Conservation (phyloP, 768 basidiomycete genomes). For the Termitomyces sp. region DNA sequence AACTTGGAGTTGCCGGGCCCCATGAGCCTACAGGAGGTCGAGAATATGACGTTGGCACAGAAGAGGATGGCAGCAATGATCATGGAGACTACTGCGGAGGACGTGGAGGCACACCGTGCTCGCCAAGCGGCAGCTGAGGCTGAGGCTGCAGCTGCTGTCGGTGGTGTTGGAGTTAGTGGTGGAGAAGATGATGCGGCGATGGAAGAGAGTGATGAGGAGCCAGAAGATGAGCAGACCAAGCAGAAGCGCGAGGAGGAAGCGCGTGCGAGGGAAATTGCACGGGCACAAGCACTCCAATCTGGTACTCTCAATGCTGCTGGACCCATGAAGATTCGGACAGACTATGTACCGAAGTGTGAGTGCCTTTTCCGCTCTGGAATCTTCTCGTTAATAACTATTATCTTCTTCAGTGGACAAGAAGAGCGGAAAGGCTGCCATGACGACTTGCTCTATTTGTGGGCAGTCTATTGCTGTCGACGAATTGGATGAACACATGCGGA, state of each 20-base stretch:
- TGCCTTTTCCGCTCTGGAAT: constrained; percentile 15
- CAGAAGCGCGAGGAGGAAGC: constrained; percentile 73
- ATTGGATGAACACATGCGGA: constrained; percentile 96
- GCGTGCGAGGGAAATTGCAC: constrained; percentile 65
- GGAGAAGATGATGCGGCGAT: constrained; percentile 67
- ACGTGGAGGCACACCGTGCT: constrained; percentile 79
- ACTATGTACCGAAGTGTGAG: constrained; percentile 93
- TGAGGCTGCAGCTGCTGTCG: constrained; percentile 79
- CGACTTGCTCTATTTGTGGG: constrained; percentile 92
- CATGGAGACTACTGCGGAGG: constrained; percentile 90
- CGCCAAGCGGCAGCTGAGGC: constrained; percentile 84
- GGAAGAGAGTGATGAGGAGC: constrained; percentile 86
- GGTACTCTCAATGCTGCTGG: constrained; percentile 70
- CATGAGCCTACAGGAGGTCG: constrained; percentile 92
- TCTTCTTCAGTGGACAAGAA: constrained; percentile 59
- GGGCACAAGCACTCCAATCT: constrained; percentile 79
- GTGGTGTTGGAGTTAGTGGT: constrained; percentile 51
- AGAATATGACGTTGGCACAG: constrained; percentile 95
- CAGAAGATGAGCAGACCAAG: constrained; percentile 55
- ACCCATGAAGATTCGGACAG: constrained; percentile 92
- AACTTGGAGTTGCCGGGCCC: constrained; percentile 93
- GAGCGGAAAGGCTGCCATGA: constrained; percentile 66
- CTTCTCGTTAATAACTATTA: constrained; percentile 9
- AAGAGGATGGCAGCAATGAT: constrained; percentile 98
- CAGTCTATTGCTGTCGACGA: constrained; percentile 96